Evolutionary conservation across 768 basidiomycete genomes (phyloP), one percentile per base, ranked within the genome.

Genomic region (Hygrophorus pudorinus): DNA sequence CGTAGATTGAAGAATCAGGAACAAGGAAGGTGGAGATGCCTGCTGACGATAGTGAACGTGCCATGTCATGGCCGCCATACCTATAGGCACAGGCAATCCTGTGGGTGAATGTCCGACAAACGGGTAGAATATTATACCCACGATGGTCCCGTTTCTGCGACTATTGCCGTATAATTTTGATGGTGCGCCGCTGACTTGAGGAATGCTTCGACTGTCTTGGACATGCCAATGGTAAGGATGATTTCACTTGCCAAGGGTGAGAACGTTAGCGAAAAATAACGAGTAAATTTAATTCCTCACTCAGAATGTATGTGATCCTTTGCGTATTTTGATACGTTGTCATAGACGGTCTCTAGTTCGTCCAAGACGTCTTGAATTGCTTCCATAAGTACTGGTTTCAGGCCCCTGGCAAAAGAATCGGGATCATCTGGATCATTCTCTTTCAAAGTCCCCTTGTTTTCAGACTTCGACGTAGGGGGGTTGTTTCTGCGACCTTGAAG

Each of bases 221-320:
- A 98, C 65, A 85, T 79, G n/a, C 93, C 92, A 41, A 98, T 75
- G 2, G 89, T 94, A 44, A 94, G 62, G 50, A 99, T 89, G 53
- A 97, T 92, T 64, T 98, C 94, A 52, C 94, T 94, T 55, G 2
- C 41, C 33, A 42, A n/a, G 28, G 39, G 24, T 32, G 11, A 46
- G 11, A 11, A 27, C 20, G 16, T 21, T 16, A 14, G 46, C 24
- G 14, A 10, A 30, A 17, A 2, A 2, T 5, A 21, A 9, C 3
- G 12, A 10, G 31, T 12, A n/a, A n/a, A 10, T 12, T 7, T 21
- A 12, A 21, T 12, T 39, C 36, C 88, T 59, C 58, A 97, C 94
- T 96, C 92, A n/a, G 92, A 90, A 61, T 98, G 94, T 48, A 99
- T 86, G 59, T 98, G 93, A 60, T 96, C 92, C 62, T 79, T 85